Conservation (phyloP, 306 rosid species). For the Phaseolus lunatus region DNA sequence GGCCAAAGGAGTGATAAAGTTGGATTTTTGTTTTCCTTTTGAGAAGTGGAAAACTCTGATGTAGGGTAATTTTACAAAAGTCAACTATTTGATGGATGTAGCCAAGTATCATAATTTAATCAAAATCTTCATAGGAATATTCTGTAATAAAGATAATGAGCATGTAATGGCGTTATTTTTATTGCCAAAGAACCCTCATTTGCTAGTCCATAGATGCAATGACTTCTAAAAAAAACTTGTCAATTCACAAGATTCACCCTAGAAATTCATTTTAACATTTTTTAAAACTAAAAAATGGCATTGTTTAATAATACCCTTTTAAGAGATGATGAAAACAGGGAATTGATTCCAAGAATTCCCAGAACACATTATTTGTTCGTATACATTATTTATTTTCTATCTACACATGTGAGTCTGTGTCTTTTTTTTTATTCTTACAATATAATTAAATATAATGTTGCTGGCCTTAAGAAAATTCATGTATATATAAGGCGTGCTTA, state of each 20-base stretch:
- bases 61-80: background rate
- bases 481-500: too few relatives aligned
- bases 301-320: conserved; percentile 32
- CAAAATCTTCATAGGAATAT: conserved; percentile 38
- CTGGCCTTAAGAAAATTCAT: background rate
- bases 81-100: conserved; percentile 45
- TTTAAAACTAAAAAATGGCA: background rate
- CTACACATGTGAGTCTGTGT: background rate
- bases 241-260: background rate
- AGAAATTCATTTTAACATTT: background rate
- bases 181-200: conserved; percentile 35
- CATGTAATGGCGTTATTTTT: conserved; percentile 34
- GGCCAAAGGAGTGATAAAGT: background rate
- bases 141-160: conserved; percentile 32
- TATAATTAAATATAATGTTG: background rate
- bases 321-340: background rate
- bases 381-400: too few relatives aligned
- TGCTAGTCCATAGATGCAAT: conserved; percentile 28
- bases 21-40: background rate
- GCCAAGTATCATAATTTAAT: conserved; percentile 2
- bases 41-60: background rate
- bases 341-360: conserved; percentile 22
- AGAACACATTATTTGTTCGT: too few relatives aligned
- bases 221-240: conserved; percentile 15
- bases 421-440: background rate